Percentiles rank a stretch among this genome's conserved stretches.
These are phyloP conservation scores for Xylaria sp. DNA, from an alignment of 2,329 filamentous ascomycete genomes.

Conservation along the genomic window DNA sequence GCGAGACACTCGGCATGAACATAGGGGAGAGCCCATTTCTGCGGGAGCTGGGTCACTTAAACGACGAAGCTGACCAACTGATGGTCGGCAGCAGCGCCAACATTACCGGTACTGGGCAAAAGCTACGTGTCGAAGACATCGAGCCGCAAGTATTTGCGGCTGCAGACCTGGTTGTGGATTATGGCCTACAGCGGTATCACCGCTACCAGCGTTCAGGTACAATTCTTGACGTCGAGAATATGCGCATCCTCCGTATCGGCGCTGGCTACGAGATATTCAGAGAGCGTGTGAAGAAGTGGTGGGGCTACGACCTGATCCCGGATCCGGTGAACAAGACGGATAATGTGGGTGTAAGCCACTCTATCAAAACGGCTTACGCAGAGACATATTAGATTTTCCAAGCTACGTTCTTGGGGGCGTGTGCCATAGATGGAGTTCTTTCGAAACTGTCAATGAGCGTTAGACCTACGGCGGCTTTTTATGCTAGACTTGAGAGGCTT, in stretches of 20 bases:
- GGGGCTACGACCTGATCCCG: slow-evolving; percentile 25
- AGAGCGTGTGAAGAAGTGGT: slow-evolving; percentile 34
- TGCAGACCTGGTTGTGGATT: slow-evolving; percentile 33
- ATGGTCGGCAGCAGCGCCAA: slow-evolving; percentile 36
- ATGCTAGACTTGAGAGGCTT: slow-evolving; percentile 6
- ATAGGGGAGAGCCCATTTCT: slow-evolving; percentile 33
- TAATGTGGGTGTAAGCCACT: slow-evolving; percentile 27
- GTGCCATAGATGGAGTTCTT: background rate
- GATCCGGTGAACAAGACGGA: slow-evolving; percentile 34
- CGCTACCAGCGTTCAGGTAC: slow-evolving; percentile 34
- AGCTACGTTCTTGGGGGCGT: background rate
- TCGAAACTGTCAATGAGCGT: background rate
- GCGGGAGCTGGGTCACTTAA: slow-evolving; percentile 32
- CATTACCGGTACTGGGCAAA: slow-evolving; percentile 32
- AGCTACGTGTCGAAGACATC: slow-evolving; percentile 35
- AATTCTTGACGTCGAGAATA: slow-evolving; percentile 29
- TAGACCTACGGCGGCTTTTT: slow-evolving; percentile 6
- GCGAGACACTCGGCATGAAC: slow-evolving; percentile 30
- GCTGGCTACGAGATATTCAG: slow-evolving; percentile 34
- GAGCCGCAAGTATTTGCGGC: slow-evolving; percentile 24
- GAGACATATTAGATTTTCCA: slow-evolving; percentile 10
- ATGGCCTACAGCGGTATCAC: slow-evolving; percentile 34
- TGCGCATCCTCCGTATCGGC: slow-evolving; percentile 30
- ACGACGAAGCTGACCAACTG: slow-evolving; percentile 33
- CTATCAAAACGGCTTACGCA: slow-evolving; percentile 25